Percentiles rank a stretch among this genome's conserved stretches.
Evolutionary conservation across 2,329 filamentous ascomycete genomes (phyloP).

Genomic region (Macrophomina tecta): DNA sequence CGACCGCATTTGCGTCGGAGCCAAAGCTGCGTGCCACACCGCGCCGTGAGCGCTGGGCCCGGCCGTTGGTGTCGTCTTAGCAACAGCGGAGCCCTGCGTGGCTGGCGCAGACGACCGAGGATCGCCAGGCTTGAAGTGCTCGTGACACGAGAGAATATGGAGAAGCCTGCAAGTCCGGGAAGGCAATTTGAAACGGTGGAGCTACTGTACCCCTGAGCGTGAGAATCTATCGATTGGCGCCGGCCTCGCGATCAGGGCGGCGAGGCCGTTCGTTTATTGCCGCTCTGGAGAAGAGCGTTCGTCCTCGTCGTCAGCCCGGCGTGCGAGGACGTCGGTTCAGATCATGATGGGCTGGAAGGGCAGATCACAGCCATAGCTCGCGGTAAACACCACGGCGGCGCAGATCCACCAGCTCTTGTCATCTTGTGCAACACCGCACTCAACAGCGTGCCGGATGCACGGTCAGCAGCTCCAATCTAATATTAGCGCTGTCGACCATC

Average conservation of each 20-base stretch:
- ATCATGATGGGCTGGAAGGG: not conserved
- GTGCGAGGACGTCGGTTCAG: conserved; percentile 17
- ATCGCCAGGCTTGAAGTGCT: conserved; percentile 16
- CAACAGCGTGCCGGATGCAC: conserved; percentile 24
- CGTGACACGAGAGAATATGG: conserved; percentile 24
- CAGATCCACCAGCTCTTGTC: conserved; percentile 5
- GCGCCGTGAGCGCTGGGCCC: not conserved
- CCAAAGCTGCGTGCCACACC: not conserved
- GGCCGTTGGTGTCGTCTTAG: conserved; percentile 8
- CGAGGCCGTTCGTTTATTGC: conserved; percentile 11
- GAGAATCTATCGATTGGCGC: conserved; percentile 27
- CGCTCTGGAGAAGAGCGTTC: conserved; percentile 1
- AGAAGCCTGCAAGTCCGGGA: conserved; percentile 12
- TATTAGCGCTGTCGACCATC: conserved; percentile 28
- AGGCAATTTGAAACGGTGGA: conserved; percentile 25
- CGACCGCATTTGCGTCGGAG: not conserved
- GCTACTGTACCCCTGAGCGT: conserved; percentile 23
- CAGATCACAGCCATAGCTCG: conserved; percentile 19
- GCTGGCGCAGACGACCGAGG: conserved; percentile 12
- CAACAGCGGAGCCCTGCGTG: conserved; percentile 1
- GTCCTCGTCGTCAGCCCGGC: conserved; percentile 10
- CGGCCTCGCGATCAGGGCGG: conserved; percentile 12
- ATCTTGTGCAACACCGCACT: conserved; percentile 24
- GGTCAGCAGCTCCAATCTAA: conserved; percentile 19
- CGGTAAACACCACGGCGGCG: conserved; percentile 24